Conservation (phyloP, 352 stramenopile species). For the Phytopythium aichiense region DNA sequence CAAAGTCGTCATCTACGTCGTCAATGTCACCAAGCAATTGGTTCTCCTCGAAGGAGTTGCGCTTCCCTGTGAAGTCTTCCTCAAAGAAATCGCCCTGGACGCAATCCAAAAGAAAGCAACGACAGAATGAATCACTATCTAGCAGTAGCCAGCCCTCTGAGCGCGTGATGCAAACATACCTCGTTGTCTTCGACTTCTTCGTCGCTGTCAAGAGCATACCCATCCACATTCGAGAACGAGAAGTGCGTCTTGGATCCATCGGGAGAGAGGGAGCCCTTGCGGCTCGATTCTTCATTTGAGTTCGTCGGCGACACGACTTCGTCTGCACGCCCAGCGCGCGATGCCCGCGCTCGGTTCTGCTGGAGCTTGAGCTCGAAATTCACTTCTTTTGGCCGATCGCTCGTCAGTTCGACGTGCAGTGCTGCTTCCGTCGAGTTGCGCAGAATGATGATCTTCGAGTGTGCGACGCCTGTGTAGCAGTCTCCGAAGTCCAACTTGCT, state of each 20-base stretch:
- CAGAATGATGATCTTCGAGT: conserved; percentile 77
- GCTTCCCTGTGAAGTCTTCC: conserved; percentile 64
- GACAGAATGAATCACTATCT: conserved; percentile 1
- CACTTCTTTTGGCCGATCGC: conserved; percentile 84
- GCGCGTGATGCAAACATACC: conserved; percentile 15
- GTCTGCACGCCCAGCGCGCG: conserved; percentile 48
- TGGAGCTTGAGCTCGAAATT: conserved; percentile 86
- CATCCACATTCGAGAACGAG: conserved; percentile 55
- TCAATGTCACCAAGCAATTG: conserved; percentile 57
- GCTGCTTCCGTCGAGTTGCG: conserved; percentile 83
- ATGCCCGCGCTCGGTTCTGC: conserved; percentile 64
- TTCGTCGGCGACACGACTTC: conserved; percentile 68
- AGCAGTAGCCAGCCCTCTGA: neutral
- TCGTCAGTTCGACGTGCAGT: conserved; percentile 82
- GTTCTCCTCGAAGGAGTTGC: conserved; percentile 78
- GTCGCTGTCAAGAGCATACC: conserved; percentile 73
- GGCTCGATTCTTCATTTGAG: conserved; percentile 69
- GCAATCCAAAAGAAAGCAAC: neutral
- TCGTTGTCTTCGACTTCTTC: conserved; percentile 86
- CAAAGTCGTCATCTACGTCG: conserved; percentile 85
- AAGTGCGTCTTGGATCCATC: conserved; percentile 46
- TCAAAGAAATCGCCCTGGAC: conserved; percentile 70
- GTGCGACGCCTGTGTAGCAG: conserved; percentile 81
- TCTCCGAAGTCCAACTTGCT: conserved; percentile 88
- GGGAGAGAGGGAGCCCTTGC: conserved; percentile 64